Evolutionary conservation across 2,329 filamentous ascomycete species (phyloP).

Genomic region (Xylaria sp.): DNA sequence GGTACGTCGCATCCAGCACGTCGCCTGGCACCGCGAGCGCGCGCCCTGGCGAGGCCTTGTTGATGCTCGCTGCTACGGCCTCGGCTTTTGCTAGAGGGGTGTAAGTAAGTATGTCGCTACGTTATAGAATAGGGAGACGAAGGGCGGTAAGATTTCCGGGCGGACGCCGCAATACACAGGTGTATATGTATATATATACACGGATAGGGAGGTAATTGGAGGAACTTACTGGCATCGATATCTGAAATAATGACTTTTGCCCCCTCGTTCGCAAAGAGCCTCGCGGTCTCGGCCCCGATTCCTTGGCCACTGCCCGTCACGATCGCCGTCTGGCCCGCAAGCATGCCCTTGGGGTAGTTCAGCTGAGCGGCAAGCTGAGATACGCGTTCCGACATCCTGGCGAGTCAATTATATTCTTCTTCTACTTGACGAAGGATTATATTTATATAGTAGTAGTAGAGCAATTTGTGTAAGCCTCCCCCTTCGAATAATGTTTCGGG

Average conservation of each 20-base stretch:
- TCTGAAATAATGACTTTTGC: slow-evolving; percentile 86
- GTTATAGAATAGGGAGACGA: neutral
- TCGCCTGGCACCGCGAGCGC: slow-evolving; percentile 82
- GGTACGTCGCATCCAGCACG: slow-evolving; percentile 76
- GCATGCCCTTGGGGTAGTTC: slow-evolving; percentile 82
- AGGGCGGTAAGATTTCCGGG: neutral
- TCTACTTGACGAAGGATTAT: too few relatives aligned
- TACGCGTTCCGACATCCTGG: slow-evolving; percentile 66
- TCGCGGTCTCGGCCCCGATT: slow-evolving; percentile 85
- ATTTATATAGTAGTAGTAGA: neutral
- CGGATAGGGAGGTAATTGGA: neutral
- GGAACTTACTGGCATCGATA: slow-evolving; percentile 73
- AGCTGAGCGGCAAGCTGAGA: slow-evolving; percentile 80
- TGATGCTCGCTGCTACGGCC: slow-evolving; percentile 76
- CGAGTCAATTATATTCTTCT: neutral
- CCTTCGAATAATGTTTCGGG: neutral
- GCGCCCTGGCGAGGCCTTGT: slow-evolving; percentile 70
- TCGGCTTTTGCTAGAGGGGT: slow-evolving; percentile 70
- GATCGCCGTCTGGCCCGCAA: slow-evolving; percentile 84
- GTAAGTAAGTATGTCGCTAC: slow-evolving; percentile 16
- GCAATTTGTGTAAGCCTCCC: too few relatives aligned
- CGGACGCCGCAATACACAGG: too few relatives aligned
- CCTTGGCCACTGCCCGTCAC: slow-evolving; percentile 88
- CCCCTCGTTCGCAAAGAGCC: slow-evolving; percentile 87
- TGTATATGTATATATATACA: slow-evolving; percentile 1